phyloP scores from a whole-genome alignment of 495 filamentous ascomycete species.

The Penicillium parvum region DNA sequence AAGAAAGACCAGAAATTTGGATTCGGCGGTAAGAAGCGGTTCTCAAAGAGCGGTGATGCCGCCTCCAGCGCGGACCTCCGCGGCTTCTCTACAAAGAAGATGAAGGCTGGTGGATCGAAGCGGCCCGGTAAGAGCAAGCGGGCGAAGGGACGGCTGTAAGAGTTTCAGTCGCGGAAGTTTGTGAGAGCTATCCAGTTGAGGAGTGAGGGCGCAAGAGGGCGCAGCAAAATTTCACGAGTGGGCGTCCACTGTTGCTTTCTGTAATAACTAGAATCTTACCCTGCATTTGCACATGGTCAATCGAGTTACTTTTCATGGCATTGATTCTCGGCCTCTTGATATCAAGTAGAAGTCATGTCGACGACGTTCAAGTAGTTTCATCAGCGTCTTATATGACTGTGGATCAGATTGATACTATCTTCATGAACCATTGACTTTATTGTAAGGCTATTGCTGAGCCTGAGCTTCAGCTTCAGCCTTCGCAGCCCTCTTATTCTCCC shows the following conservation, averaged over 20 bases:
- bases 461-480: slow-evolving; percentile 15
- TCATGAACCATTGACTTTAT: no score
- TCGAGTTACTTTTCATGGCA: slow-evolving; percentile 7
- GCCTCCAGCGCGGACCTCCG: slow-evolving; percentile 70
- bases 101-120: slow-evolving; percentile 61
- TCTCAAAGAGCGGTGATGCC: slow-evolving; percentile 84
- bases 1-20: slow-evolving; percentile 94
- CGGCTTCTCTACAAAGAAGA: slow-evolving; percentile 74
- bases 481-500: slow-evolving; percentile 43
- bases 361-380: background rate
- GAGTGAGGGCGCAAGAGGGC: slow-evolving; percentile 13
- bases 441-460: slow-evolving; percentile 2
- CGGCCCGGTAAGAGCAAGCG: slow-evolving; percentile 65
- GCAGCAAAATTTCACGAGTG: slow-evolving; percentile 15
- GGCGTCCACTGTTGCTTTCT: slow-evolving; percentile 17
- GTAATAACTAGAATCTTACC: slow-evolving; percentile 23
- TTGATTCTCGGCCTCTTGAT: background rate
- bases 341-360: no score
- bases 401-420: no score
- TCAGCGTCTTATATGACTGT: no score
- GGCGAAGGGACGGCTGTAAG: slow-evolving; percentile 31
- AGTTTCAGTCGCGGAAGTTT: background rate
- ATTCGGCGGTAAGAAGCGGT: slow-evolving; percentile 90
- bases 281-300: slow-evolving; percentile 22
- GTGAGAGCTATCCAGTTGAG: background rate